These are phyloP conservation scores for Phialophora verrucosa DNA, from an alignment of 2,329 filamentous ascomycete species.

Conservation along the genomic window DNA sequence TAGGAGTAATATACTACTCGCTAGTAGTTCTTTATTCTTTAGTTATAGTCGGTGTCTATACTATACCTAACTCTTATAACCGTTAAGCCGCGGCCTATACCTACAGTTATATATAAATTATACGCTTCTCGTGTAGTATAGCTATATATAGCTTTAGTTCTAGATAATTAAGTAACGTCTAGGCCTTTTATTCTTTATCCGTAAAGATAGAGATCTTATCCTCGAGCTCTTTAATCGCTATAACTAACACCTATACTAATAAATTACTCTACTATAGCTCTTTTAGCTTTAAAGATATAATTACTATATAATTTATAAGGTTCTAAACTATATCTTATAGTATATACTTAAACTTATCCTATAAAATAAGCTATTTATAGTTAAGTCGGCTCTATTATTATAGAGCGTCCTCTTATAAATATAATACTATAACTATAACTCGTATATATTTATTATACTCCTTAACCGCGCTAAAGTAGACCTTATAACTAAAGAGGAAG, in stretches of 20 bases:
- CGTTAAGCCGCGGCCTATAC: neutral
- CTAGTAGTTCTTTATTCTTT: neutral
- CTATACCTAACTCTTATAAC: neutral
- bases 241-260: neutral
- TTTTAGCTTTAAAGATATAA: conserved; percentile 1
- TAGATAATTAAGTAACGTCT: neutral
- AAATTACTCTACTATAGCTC: neutral
- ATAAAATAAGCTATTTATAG: too few relatives aligned
- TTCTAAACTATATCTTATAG: too few relatives aligned
- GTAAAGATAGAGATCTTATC: neutral
- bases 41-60: neutral
- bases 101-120: neutral
- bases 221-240: neutral
- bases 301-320: too few relatives aligned
- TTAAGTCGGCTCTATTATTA: too few relatives aligned
- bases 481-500: neutral
- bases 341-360: too few relatives aligned
- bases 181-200: conserved; percentile 2
- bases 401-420: too few relatives aligned
- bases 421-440: neutral
- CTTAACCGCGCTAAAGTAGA: neutral
- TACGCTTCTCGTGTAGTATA: neutral
- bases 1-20: neutral
- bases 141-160: neutral
- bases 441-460: neutral